Evolutionary conservation across 176 grass and related monocot genomes (phyloP), one percentile per base, ranked within the genome.

Genomic region (Avena atlantica): DNA sequence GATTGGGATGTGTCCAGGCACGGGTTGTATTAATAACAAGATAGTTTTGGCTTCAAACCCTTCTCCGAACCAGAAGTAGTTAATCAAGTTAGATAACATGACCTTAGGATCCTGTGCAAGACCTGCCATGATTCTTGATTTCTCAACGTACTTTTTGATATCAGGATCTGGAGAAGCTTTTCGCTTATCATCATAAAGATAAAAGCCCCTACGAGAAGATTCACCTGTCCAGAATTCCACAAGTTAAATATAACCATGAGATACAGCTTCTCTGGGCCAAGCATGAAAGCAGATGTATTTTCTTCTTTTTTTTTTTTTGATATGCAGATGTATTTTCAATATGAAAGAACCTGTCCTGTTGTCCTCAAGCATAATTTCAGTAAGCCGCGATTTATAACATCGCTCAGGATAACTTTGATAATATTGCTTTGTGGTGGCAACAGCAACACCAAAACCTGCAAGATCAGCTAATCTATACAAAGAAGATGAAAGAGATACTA

Each of bases 91-190:
- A 49, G 68, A 82, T 80, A 86, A 65, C 65, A 92, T 76, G 45
- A 97, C 94, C 94, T 97, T 85, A 79, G 59, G 82, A 83, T 98
- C 83, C 85, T 89, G 82, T 20, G 72, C 72, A 83, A 84, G 56
- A 72, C 93, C 92, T 29, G 82, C 85, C 89, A 91, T 84, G 25
- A 67, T 91, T 78, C 92, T 94, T 91, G 96, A 92, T 88, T 92
- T 94, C 71, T 95, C 92, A 79, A 98, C 64, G 56, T 91, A 92
- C 74, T 89, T 95, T 12, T 49, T 83, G 17, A 98, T 89, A 73
- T 93, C 89, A 86, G 90, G 91, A 72, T 98, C 91, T 59, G 61
- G 79, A 78, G 60, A 92, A 49, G 93, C 81, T 53, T 87, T 84
- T 57, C 73, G 70, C 62, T 88, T 93, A 70, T 93, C 88, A 49